Base-by-base conservation (phyloP, 2,329 filamentous ascomycete species). In the Fusarium concolor region DNA sequence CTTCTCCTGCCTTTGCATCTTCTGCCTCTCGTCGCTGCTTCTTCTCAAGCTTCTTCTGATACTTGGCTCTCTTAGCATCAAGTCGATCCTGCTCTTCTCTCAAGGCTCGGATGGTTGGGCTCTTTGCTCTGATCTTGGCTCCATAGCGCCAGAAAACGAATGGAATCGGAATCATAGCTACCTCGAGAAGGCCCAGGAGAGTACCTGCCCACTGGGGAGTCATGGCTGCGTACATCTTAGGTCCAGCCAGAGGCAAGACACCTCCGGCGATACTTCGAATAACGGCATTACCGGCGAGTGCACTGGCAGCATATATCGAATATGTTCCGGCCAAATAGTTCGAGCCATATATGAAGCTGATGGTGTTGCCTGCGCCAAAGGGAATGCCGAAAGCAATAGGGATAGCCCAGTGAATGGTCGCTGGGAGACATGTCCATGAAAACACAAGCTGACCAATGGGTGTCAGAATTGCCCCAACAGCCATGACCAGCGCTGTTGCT, bases 371-470 rank as follows among this genome's bases (percentile, higher is more conserved):
- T 0, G 86, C 84, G 11, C 92, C 92, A 71, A 96, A 96, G 0
- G 90, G 91, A 8, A 96, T 86, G 1, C 93, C 92, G 2, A 92
- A 92, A 1, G 92, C 81, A 47, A 96, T 90, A 2, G 92, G 91
- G 20, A 88, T 84, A n/a, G 93, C 89, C 90, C 92, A 96, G 76
- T 93, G 94, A 31, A 96, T 92, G 6, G 87, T 86, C 0, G 79
- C 81, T 0, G 94, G 94, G 1, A 93, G 87, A 63, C 90, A 94
- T 0, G 94, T 97, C 93, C 93, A 97, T 0, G 92, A 89, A 75
- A 97, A 97, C 77, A 90, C 91, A 24, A 97, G 86, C 78, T 97
- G 90, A 17, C 94, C 94, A 5, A 92, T 77, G 0, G 93, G 91
- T 0, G 92, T 89, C 2, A 93, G 81, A 2, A 96, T 76, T 0